Evolutionary conservation across 805 yeast genomes (phyloP), one percentile per base, ranked within the genome.

Genomic region (Candida arabinofermentans): DNA sequence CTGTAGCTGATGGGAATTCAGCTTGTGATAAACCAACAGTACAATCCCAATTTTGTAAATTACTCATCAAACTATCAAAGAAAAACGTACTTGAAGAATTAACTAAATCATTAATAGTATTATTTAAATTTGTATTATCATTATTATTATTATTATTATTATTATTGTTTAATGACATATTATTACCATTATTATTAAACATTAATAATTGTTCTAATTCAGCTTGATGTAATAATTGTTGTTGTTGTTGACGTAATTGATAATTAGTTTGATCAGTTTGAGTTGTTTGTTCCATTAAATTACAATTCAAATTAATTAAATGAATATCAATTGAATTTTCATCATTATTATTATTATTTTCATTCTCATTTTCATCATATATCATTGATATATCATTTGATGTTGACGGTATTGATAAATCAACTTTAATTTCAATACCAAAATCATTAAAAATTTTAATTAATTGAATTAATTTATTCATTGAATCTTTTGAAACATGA

Each of bases 401-500:
- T n/a, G n/a, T n/a, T n/a, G n/a, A n/a, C n/a, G 48, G 54, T 34
- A 43, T 33, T 3, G 41, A 31, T 27, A 41, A 40, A 30, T 48
- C 51, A 29, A 47, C 41, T 18, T 46, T 44, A 36, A 42, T 44
- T 32, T 29, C 43, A 39, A 44, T 40, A 23, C 52, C 50, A 6
- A 53, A 43, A 29, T 51, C 51, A 37, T 46, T 46, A 38, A 56
- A 53, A 24, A 56, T 46, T 16, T 47, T 42, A 16, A 50, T 43
- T 9, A 56, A 35, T 34, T 53, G 51, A 30, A 43, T 47, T 43
- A 59, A 44, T 27, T 59, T 59, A 34, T 47, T 48, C 35, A 55
- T 44, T 24, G 55, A 54, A 34, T 57, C 57, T 14, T 46, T 54
- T 13, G 60, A 54, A 13, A 56, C 53, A 33, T 56, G 64, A 41